Evolutionary conservation across 2,329 filamentous ascomycete genomes (phyloP), one percentile per base, ranked within the genome.

Genomic region (Dendrostoma leiphaemia): DNA sequence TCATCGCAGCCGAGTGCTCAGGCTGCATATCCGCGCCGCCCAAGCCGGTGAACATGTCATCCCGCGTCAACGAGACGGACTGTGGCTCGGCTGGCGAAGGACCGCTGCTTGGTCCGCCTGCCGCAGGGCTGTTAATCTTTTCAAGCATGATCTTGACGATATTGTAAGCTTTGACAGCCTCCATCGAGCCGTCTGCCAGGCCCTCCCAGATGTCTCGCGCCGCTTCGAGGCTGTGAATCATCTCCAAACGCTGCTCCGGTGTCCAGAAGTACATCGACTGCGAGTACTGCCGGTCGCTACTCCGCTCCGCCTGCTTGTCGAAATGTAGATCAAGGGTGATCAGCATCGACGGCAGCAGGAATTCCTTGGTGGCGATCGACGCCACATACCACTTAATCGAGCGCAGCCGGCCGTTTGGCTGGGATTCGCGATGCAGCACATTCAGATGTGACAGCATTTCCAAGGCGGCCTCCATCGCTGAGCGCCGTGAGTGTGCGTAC

Each of bases 391-490:
- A 93, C 62, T 86, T 85, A 65, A 91, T 83, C 24, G 83, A 84
- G 28, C 85, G 80, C 51, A 97, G 71, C 24, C 89, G 82, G 21
- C 90, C 90, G 41, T 81, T 83, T 1, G 84, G 81, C 61, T 88
- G 83, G 3, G 86, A 87, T 68, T 96, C 91, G 26, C 81, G 75
- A 65, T 93, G 81, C 13, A 97, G 77, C 15, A 86, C 88, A 31
- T 83, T 80, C 65, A 97, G 85, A 62, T 93, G 90, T 23, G 82
- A 79, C 37, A 99, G 77, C 45, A 95, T 85, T 60, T 88, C 86
- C 77, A 97, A 79, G 0, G 91, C 90, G 1, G 92, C 89, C 64
- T 96, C 91, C 37, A 97, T 87, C 59, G 91, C 94, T 21, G 86
- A 88, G 37, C 86, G 85, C 28, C 93, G 83, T 3, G 91, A 96